A percentile compares a stretch with the other conserved stretches of the same genome.
Conservation (phyloP, 257 asterid species). For the Rhazya stricta region DNA sequence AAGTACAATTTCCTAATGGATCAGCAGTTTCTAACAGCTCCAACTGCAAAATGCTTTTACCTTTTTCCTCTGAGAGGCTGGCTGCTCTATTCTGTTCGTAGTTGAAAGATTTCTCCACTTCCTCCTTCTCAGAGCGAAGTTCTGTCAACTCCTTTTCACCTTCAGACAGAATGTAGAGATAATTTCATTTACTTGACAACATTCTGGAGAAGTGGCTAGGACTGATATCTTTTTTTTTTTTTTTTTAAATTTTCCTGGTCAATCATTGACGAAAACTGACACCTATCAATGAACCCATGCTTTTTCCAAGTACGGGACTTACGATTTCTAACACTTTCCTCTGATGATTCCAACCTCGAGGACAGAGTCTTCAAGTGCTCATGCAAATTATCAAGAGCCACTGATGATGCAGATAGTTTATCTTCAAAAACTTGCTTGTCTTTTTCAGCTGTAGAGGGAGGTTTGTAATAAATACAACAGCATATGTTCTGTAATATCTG, state of each 20-base stretch:
- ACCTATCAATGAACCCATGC: neutral
- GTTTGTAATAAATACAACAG: conserved; percentile 23
- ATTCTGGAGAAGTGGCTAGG: neutral
- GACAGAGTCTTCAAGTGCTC: conserved; percentile 58
- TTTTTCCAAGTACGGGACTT: conserved; percentile 30
- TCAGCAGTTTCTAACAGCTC: conserved; percentile 3
- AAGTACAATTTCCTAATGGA: neutral
- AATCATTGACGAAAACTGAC: neutral
- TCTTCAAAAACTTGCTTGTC: conserved; percentile 68
- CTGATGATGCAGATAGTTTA: conserved; percentile 69
- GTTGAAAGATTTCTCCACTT: conserved; percentile 49
- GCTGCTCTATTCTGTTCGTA: conserved; percentile 50
- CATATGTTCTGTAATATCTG: conserved; percentile 7
- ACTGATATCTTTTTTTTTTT: neutral
- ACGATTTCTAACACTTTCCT: conserved; percentile 65
- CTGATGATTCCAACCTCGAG: conserved; percentile 63
- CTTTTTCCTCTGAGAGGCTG: conserved; percentile 60
- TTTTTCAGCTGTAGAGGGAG: conserved; percentile 65
- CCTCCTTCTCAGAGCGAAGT: conserved; percentile 55
- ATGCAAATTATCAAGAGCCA: conserved; percentile 60
- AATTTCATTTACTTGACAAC: conserved; percentile 11
- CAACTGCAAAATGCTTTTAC: conserved; percentile 34
- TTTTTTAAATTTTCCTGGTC: neutral
- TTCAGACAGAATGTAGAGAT: conserved; percentile 31
- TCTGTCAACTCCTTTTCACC: conserved; percentile 80